Base-by-base conservation (phyloP, 2,329 filamentous ascomycete species). In the Colletotrichum sidae region DNA sequence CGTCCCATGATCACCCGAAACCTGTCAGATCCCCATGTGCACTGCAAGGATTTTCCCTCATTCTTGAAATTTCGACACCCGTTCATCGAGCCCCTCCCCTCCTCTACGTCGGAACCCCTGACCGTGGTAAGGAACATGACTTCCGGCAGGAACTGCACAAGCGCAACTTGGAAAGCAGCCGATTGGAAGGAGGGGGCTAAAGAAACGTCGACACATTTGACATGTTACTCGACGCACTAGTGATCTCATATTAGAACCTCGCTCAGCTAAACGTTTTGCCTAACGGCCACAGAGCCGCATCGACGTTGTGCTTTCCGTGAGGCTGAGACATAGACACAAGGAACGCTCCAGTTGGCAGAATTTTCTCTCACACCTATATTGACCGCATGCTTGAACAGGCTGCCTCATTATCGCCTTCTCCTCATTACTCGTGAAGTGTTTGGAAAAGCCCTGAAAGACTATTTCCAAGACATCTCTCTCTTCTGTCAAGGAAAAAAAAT, bases 401-500 rank as follows among this genome's bases (percentile, higher is more conserved):
- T 62, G 53, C 58, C 17, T 52, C 46, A 62, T 62, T 65, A 62
- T 45, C n/a, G 15, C 35, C 52, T 25, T 52, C 41, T n/a, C 47
- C 53, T 34, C 57, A 37, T 62, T 60, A 60, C 49, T 52, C 39
- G 13, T 34, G 51, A 37, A 51, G 15, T 42, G 39, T 44, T 35
- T 15, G 41, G 10, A 12, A 2, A 6, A 35, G 53, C 42, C 41
- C 58, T 35, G 46, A 41, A 9, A 56, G 42, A 44, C 37, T 25
- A 25, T 25, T 39, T 13, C 37, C 17, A 6, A 45, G 17, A 53
- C 38, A 53, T n/a, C 33, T 17, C 25, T 17, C 50, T 46, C 46
- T 25, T 25, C 46, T 25, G 46, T 13, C n/a, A 55, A 61, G 15
- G 41, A 53, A 25, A 46, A 51, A n/a, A 39, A 39, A 3, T 12